Evolutionary conservation across 306 rosid species (phyloP), one percentile per base, ranked within the genome.

Genomic region (Pyrus betulifolia): DNA sequence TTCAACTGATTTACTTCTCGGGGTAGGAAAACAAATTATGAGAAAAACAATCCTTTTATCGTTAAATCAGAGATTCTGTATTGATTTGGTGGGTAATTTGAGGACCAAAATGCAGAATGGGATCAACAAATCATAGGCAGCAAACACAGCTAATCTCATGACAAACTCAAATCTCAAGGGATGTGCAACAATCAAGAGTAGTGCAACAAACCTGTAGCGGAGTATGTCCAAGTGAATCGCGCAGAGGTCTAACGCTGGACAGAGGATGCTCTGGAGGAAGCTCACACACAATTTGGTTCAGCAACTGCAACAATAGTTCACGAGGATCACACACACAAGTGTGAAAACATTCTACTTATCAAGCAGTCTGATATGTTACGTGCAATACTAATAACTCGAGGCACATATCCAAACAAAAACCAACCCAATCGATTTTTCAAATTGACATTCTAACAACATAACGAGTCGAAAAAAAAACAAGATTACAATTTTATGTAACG

Each of bases 221-320:
- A 83, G 98, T 95, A 83, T 95, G 98, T 71, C 98, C 98, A 75
- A 92, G 98, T 44, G 97, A 95, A 88, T 95, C 91, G 49, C 96
- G 96, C 54, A 95, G 83, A 22, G 97, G 97, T 78, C 96, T 86
- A 82, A 75, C 71, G 73, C 1, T 83, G 55, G 97, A 90, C 60
- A 90, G 76, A 72, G 97, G 97, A 83, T 95, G 98, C 75, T 92
- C 98, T 4, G 91, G 82, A 78, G 97, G 98, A 62, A 95, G 87
- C 80, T 95, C 98, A 44, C 91, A 95, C 54, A 95, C 97, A 57
- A 95, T 92, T 90, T 90, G 98, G 88, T 95, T 95, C 83, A 95
- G 87, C 88, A 95, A 78, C 98, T 95, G 92, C 87, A 85, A 70
- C n/a, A 70, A 59, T 38, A 72, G 78, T 40, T 79, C 42, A 70